Evolutionary conservation across 371 early-diverging fungal species (phyloP), one percentile per base, ranked within the genome.

Genomic region (Mucor irregularis): DNA sequence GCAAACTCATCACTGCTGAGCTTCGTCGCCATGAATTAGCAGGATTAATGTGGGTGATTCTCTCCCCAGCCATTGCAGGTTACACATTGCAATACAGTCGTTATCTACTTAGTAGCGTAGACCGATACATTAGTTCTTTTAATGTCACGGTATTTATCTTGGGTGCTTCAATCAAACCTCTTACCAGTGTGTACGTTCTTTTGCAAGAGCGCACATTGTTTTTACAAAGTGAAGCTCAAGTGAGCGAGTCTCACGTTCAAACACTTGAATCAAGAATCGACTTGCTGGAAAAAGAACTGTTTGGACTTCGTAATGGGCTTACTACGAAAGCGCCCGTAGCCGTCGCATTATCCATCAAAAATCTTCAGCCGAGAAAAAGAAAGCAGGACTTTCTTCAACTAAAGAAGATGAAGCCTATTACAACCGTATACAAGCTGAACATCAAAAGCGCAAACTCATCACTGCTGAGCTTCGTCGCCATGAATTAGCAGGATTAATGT

Each of bases 261-360:
- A 28, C 46, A 10, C 56, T 86, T 14, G 69, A 76, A 49, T 53
- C 34, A 13, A 62, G 76, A 22, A 51, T 84, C 14, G 70, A 76
- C 5, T 2, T 83, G n/a, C 58, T 87, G 39, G 85, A 87, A 61
- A 71, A 80, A 5, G 85, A 84, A 49, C 53, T 87, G 34, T 51
- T 68, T n/a, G 74, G 70, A 28, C 66, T 87, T 61, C 78, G 83
- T 30, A 72, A 75, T 31, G 85, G 80, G 5, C 82, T 71, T 68
- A 85, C 85, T 11, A 87, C 86, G 13, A 84, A 84, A 68, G 35
- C n/a, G 83, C 85, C 22, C 68, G 80, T 33, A 72, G 74, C 8
- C 60, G 83, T 46, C 71, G 84, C 24, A 61, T 74, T 25, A 53
- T 85, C 13, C 68, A 77, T 56, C 56, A 53, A 21, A 34, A 31